Conservation (phyloP, 192 early-diverging fungal species). For the Umbelopsis ramanniana region DNA sequence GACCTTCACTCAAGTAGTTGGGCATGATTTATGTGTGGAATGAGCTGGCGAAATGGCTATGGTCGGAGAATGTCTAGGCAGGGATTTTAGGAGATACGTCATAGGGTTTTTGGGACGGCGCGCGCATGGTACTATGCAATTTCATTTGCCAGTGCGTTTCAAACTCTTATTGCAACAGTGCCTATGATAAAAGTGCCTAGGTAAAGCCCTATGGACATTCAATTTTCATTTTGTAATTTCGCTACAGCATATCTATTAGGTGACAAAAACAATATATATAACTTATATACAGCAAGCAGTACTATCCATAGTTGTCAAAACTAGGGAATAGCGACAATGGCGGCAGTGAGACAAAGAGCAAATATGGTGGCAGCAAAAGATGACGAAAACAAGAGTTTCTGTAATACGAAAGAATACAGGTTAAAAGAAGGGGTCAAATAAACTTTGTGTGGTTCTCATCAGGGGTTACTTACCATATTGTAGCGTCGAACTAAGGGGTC, state of each 20-base stretch:
- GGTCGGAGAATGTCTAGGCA: neutral
- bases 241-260: too few species aligned
- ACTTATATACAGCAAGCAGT: too few species aligned
- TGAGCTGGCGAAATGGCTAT: neutral
- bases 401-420: neutral
- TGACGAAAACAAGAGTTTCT: neutral
- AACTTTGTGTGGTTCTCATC: neutral
- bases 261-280: too few species aligned
- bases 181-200: too few species aligned
- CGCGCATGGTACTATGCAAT: too few species aligned
- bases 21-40: neutral
- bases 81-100: neutral
- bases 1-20: conserved; percentile 3
- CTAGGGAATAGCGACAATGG: conserved; percentile 14
- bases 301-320: too few species aligned
- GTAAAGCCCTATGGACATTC: too few species aligned
- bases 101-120: too few species aligned
- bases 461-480: neutral
- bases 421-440: neutral
- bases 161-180: too few species aligned
- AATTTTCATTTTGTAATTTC: too few species aligned
- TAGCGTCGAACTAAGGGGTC: conserved; percentile 12
- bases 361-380: neutral
- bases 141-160: too few species aligned
- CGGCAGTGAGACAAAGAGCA: neutral